These are phyloP conservation scores for Elsinoe arachidis DNA, from an alignment of 2,329 filamentous ascomycete genomes.

Conservation along the genomic window DNA sequence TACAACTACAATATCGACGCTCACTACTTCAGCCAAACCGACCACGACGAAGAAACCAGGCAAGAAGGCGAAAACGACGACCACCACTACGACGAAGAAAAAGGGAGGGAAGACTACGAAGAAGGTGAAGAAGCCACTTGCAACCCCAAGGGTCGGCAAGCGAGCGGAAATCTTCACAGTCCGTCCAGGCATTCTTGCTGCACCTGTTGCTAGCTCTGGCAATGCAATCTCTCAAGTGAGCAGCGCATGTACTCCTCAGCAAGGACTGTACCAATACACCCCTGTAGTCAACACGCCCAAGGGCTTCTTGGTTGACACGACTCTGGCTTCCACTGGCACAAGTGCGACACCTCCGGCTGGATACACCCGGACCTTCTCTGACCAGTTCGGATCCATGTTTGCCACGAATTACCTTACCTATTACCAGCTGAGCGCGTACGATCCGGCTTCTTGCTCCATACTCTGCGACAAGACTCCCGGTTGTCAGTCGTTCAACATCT, in stretches of 20 bases:
- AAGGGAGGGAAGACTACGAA: too few species aligned
- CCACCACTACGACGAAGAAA: not conserved
- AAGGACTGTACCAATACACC: not conserved
- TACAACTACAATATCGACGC: constrained; percentile 5
- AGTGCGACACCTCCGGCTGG: constrained; percentile 11
- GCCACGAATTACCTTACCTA: constrained; percentile 14
- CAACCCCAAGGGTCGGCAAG: not conserved
- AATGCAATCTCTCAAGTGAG: not conserved
- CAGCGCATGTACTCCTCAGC: constrained; percentile 10
- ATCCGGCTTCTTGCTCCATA: constrained; percentile 7
- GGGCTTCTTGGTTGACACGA: constrained; percentile 7
- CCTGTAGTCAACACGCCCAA: not conserved
- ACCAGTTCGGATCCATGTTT: constrained; percentile 16
- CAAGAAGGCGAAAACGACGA: not conserved
- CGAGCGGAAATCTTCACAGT: constrained; percentile 4
- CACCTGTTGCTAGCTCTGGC: not conserved
- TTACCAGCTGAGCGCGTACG: constrained; percentile 8
- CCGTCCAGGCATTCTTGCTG: not conserved
- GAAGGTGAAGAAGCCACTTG: not conserved
- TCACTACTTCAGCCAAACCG: not conserved
- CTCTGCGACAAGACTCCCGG: constrained; percentile 15
- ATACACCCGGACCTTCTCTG: constrained; percentile 15
- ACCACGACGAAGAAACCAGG: not conserved
- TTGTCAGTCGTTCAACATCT: constrained; percentile 15
- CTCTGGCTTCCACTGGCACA: not conserved